Evolutionary conservation across 805 yeast genomes (phyloP).

Genomic region (Yarrowia sp.): DNA sequence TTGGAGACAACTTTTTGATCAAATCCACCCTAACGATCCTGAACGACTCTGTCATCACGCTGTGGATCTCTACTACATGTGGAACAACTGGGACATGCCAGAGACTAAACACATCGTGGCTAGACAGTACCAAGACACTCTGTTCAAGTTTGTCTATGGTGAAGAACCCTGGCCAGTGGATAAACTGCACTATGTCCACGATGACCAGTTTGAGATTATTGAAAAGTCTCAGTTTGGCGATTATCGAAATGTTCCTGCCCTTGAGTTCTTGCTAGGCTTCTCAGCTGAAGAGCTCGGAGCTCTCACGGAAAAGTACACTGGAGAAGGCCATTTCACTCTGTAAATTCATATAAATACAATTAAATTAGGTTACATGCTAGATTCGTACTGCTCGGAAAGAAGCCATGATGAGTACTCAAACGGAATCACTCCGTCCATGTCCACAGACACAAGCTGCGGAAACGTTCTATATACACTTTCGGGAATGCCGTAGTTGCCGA

Average conservation of each 20-base stretch:
- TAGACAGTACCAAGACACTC: neutral
- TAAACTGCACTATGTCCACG: neutral
- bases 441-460: slow-evolving; percentile 24
- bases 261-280: neutral
- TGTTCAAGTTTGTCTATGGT: neutral
- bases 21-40: slow-evolving; percentile 8
- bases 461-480: slow-evolving; percentile 24
- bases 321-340: slow-evolving; percentile 2
- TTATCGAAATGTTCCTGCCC: neutral
- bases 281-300: neutral
- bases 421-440: slow-evolving; percentile 22
- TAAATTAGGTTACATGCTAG: neutral
- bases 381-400: slow-evolving; percentile 10
- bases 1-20: slow-evolving; percentile 7
- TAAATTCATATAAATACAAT: neutral
- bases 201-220: neutral
- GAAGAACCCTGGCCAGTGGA: slow-evolving; percentile 1
- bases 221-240: slow-evolving; percentile 1
- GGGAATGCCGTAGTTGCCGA: slow-evolving; percentile 20
- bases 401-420: slow-evolving; percentile 24
- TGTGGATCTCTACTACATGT: slow-evolving; percentile 12
- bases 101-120: neutral
- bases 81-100: slow-evolving; percentile 13
- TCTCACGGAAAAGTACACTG: neutral
- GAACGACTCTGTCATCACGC: neutral